phyloP scores from a whole-genome alignment of 1,139 yeast species.

The Magnusiomyces tetraspermus region DNA sequence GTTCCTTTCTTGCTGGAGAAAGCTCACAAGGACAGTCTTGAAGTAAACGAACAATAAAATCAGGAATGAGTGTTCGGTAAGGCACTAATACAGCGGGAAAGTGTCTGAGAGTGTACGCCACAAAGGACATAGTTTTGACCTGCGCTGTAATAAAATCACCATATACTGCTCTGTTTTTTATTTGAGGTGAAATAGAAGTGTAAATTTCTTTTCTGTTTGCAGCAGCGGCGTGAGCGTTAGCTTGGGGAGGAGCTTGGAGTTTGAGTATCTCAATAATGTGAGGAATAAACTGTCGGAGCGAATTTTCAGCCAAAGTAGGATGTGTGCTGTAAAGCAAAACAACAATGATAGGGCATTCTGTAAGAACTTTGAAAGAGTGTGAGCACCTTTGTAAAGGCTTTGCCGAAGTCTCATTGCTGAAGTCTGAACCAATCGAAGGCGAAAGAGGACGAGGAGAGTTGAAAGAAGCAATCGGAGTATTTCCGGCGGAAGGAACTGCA shows the following conservation, averaged over 20 bases:
- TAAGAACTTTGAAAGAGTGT: conserved; percentile 79
- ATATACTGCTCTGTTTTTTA: conserved; percentile 67
- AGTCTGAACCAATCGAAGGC: conserved; percentile 34
- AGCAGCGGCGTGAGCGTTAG: conserved; percentile 54
- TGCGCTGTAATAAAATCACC: conserved; percentile 92
- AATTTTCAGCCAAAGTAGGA: conserved; percentile 60
- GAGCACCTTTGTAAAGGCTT: conserved; percentile 45
- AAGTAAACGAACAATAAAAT: conserved; percentile 68
- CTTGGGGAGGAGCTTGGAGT: conserved; percentile 69
- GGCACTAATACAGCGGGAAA: conserved; percentile 58
- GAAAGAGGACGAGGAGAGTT: conserved; percentile 37
- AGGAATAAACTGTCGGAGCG: conserved; percentile 73
- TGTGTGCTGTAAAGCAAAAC: conserved; percentile 85
- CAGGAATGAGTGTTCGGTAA: conserved; percentile 69
- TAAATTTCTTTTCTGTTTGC: conserved; percentile 46
- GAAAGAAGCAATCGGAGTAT: conserved; percentile 22
- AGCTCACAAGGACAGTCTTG: conserved; percentile 97
- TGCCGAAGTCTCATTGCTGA: conserved; percentile 28
- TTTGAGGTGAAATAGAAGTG: conserved; percentile 52
- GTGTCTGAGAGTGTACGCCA: conserved; percentile 88
- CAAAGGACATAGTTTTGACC: conserved; percentile 90
- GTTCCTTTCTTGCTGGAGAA: conserved; percentile 84
- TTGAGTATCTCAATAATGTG: conserved; percentile 66
- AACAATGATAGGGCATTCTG: conserved; percentile 96
- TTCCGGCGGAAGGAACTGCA: conserved; percentile 17